phyloP scores from a whole-genome alignment of 306 rosid species.

The Alnus rubra region DNA sequence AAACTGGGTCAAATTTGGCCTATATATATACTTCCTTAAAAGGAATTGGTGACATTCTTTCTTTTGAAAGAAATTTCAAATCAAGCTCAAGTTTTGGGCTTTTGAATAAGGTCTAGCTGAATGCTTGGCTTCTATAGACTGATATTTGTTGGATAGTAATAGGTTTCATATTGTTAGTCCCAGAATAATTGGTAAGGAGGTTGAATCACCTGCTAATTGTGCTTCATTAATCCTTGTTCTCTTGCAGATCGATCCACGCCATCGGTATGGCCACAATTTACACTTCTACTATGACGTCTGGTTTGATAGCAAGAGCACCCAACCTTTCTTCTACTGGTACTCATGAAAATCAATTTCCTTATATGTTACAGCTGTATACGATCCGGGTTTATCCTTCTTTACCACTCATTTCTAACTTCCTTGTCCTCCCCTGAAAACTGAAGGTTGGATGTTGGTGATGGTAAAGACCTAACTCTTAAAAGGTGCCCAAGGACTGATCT shows the following conservation, averaged over 20 bases:
- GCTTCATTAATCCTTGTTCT: background rate
- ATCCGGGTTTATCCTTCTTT: background rate
- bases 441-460: conserved; percentile 63
- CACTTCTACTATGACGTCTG: conserved; percentile 48
- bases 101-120: background rate
- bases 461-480: conserved; percentile 39
- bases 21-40: background rate
- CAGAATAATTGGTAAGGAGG: background rate
- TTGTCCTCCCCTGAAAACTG: conserved; percentile 1
- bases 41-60: background rate
- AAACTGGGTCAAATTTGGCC: background rate
- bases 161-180: background rate
- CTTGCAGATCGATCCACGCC: conserved; percentile 56
- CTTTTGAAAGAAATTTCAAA: background rate
- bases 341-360: background rate
- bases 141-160: background rate
- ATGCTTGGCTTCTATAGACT: background rate
- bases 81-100: background rate
- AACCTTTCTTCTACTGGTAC: conserved; percentile 65
- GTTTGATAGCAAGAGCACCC: conserved; percentile 39
- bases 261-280: conserved; percentile 52
- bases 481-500: conserved; percentile 40
- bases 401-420: background rate
- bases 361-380: background rate
- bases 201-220: background rate